Evolutionary conservation across 495 filamentous ascomycete species (phyloP), one percentile per base, ranked within the genome.

Genomic region (Penicillium daleae): DNA sequence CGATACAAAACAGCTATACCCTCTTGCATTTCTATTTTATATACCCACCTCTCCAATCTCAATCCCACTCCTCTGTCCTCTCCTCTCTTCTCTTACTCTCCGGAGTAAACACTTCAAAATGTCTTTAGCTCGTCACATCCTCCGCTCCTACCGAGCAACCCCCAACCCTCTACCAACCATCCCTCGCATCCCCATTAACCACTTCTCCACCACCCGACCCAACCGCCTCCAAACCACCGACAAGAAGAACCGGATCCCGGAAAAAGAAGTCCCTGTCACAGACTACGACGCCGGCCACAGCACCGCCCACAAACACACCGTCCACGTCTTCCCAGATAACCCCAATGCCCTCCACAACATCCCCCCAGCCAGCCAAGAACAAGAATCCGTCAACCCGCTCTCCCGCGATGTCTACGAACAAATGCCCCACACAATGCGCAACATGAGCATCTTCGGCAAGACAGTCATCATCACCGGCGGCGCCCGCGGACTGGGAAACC

Each of bases 381-480:
- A 17, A 5, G 54, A 56, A 21, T 7, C 37, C 21, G 54, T 56
- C 54, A 29, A 56, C 31, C 54, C 54, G n/a, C 54, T 56, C 33
- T 42, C 54, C 35, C 33, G 54, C 27, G 37, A 56, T 26, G 54
- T 56, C 19, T 56, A 56, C 21, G 54, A 56, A 12, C 35, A 40
- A 31, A 3, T 56, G 1, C 54, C 54, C 27, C 33, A 56, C 33
- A 56, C 54, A 24, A 56, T 56, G 54, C 54, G 54, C 33, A 56
- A n/a, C 37, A 56, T 56, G 54, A 90, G 85, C 21, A 76, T 93
- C 44, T 87, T 87, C 67, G 89, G 89, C 44, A 89, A 86, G 65
- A 92, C 89, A 3, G 90, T 88, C 31, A 89, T 93, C 60, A 84
- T 94, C 27, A 87, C 90, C 6, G 91, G 91, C 6, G 90, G 87